Base-by-base conservation (phyloP, 176 grass and related monocot species). In the Avena sativa region DNA sequence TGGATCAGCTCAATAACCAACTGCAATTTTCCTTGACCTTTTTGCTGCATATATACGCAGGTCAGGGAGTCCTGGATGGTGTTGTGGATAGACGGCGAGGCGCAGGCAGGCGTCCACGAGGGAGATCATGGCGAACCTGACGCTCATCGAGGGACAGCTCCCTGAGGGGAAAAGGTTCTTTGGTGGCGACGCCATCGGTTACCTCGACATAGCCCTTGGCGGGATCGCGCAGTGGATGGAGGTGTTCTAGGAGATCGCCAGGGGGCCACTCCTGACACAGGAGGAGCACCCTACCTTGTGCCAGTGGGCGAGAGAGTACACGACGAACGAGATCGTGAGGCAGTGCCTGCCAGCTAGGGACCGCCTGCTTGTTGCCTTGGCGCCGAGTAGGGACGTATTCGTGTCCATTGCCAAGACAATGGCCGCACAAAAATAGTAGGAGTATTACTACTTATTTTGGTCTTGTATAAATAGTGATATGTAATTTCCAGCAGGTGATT, bases 21-120 rank as follows among this genome's bases (percentile, higher is more conserved):
- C 0, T 67, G 15, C 0, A 15, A 8, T 16, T 14, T 32, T 67
- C 13, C 1, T 34, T 2, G 12, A 14, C 13, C 40, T 43, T 43
- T 67, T 73, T 13, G 9, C 70, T 55, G 12, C 4, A 17, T 43
- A 43, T 0, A 43, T 50, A 25, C 51, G 19, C 76, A 60, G 76
- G 21, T 10, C 2, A 4, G 11, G 32, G 34, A 21, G 11, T n/a
- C 76, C 14, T 80, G 58, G 58, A 10, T 80, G 0, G 38, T 13
- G 12, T 58, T 80, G n/a, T 80, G 78, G 78, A 3, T 6, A 38
- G 78, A 80, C 57, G 78, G 78, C 78, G 57, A 80, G 36, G n/a
- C 4, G n/a, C 78, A 47, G 38, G 21, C n/a, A 25, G 1, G 20
- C 20, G 3, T 4, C 38, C 2, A 43, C 21, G 7, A 63, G 1